phyloP scores from a whole-genome alignment of 805 yeast genomes.

The Clavispora phyllophila region DNA sequence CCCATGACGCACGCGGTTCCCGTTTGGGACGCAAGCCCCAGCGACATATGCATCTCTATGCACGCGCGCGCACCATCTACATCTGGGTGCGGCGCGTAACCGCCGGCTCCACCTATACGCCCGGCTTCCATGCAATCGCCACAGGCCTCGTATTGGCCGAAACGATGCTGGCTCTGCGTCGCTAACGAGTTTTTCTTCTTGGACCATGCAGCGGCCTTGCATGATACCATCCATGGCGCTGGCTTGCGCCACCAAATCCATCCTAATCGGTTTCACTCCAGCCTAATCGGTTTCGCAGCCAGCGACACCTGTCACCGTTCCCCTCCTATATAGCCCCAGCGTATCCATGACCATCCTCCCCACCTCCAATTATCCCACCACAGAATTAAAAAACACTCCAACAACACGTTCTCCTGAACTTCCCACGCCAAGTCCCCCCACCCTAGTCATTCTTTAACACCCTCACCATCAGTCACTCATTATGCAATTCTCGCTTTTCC shows the following conservation, averaged over 20 bases:
- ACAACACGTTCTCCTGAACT: background rate
- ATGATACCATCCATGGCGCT: no score
- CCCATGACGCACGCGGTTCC: no score
- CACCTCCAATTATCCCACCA: background rate
- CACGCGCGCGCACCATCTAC: background rate
- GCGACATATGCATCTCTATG: background rate
- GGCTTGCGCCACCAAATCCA: no score
- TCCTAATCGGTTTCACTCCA: no score
- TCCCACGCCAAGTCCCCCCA: background rate
- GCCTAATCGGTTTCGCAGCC: conserved; percentile 4
- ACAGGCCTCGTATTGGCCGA: no score
- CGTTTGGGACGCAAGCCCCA: background rate
- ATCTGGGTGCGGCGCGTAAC: background rate
- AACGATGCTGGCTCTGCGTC: no score
- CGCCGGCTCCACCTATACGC: background rate
- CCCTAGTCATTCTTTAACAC: conserved; percentile 12
- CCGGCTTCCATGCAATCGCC: no score
- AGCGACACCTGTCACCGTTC: conserved; percentile 1
- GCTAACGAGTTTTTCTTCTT: no score
- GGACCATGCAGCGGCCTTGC: no score
- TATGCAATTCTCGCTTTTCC: conserved; percentile 9
- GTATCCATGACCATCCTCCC: background rate
- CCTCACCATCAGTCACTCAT: conserved; percentile 9
- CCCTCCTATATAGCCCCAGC: background rate
- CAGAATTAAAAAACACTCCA: background rate